Evolutionary conservation across 163 green algal species (phyloP), one percentile per base, ranked within the genome.

Genomic region (Volvox carteri): DNA sequence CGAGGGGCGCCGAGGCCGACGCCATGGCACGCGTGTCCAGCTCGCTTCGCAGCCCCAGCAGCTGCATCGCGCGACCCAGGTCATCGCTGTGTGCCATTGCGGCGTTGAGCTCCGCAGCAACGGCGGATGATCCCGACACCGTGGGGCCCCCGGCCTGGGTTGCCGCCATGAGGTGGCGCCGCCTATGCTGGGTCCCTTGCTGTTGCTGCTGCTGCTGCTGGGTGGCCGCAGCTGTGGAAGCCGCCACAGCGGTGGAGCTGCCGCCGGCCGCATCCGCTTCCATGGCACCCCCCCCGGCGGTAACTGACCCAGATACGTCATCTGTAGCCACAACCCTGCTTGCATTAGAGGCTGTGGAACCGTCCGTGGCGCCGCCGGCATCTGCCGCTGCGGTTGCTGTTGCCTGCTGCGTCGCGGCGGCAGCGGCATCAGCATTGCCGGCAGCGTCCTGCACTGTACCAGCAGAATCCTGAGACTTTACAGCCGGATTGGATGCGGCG

Each of bases 31-130:
- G 18, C 8, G 68, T 4, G 14, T 11, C 2, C 35, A 73, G 35
- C 65, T 23, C 14, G 37, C 48, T 81, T 0, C 25, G 25, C 35
- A 88, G 83, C 8, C 68, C 68, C 67, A 88, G 83, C 67, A 65
- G 50, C 50, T 46, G 12, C 35, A 88, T 23, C 37, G 83, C 48
- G 12, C 11, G 35, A 0, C 19, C 35, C 48, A 88, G 48, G 28
- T 87, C 80, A 65, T 87, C 62, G 11, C 28, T 39, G 44, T 87
- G 80, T 5, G 80, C 25, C 80, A 41, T 65, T 0, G 65, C 80
- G 11, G 65, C 46, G 25, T 80, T 79, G 35, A 87, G 65, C 48
- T 87, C 80, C n/a, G n/a, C n/a, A n/a, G n/a, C n/a, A n/a, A n/a
- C n/a, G n/a, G n/a, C n/a, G n/a, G n/a, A n/a, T n/a, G n/a, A n/a